Evolutionary conservation across 2,329 filamentous ascomycete species (phyloP).

Genomic region (Paecilomyces sp.): DNA sequence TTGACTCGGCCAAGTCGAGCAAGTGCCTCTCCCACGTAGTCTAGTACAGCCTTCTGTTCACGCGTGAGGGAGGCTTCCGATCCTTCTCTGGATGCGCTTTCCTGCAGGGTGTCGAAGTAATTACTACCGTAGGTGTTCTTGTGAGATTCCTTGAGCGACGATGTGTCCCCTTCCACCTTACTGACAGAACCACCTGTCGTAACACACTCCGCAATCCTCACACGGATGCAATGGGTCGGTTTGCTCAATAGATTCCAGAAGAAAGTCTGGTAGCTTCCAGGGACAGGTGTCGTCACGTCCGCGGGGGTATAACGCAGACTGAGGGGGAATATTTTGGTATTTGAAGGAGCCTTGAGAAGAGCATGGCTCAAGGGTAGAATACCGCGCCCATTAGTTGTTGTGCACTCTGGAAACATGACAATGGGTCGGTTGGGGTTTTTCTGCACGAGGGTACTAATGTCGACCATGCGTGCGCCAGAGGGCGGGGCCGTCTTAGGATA

Average conservation of each 20-base stretch:
- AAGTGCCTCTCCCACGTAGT: constrained; percentile 74
- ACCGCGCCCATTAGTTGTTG: constrained; percentile 85
- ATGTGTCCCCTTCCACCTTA: constrained; percentile 5
- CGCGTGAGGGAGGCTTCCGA: constrained; percentile 25
- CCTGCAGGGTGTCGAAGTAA: constrained; percentile 39
- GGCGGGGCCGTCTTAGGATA: constrained; percentile 46
- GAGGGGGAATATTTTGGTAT: constrained; percentile 78
- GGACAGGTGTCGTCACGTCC: constrained; percentile 86
- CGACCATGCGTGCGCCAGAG: constrained; percentile 46
- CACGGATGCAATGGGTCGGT: constrained; percentile 82
- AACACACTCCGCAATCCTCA: constrained; percentile 76
- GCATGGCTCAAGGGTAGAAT: constrained; percentile 78
- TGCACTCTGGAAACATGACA: constrained; percentile 87
- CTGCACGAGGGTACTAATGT: constrained; percentile 56
- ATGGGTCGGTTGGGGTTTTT: constrained; percentile 68
- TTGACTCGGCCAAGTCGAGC: constrained; percentile 84
- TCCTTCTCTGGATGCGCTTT: constrained; percentile 23
- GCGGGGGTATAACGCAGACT: constrained; percentile 82
- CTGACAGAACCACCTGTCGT: constrained; percentile 18
- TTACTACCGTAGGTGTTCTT: constrained; percentile 37
- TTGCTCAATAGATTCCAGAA: constrained; percentile 79
- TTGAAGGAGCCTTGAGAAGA: constrained; percentile 59
- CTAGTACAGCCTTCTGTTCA: constrained; percentile 65
- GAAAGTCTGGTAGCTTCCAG: constrained; percentile 64
- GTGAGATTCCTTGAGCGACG: constrained; percentile 12